Base-by-base conservation (phyloP, 1,284 basidiomycete species). In the Ganoderma sp. region DNA sequence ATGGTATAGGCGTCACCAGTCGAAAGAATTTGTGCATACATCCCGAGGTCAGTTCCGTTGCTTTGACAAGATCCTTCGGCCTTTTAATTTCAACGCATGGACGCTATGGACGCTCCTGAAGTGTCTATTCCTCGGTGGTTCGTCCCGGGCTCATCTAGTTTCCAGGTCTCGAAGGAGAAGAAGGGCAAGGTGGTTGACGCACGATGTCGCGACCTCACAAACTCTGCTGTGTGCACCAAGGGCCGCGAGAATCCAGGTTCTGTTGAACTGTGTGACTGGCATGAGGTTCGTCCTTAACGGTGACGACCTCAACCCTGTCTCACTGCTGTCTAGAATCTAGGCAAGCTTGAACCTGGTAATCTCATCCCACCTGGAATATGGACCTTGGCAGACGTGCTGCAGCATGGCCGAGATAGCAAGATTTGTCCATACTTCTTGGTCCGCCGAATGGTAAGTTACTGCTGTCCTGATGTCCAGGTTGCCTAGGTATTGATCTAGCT, bases 121-220 rank as follows among this genome's bases (percentile, higher is more conserved):
- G 12, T 3, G 12, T 14, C 14, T 58, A 10, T 59, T 41, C 5
- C 34, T 41, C 5, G 58, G 7, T 7, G 37, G 7, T 7, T 59
- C 14, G 19, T 59, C 25, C 28, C 14, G 14, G 15, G 22, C 42
- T 61, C 22, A 58, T 43, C 22, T 7, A 9, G 22, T 56, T 39
- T 42, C n/a, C 32, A 96, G 94, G 93, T 97, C 2, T 91, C 93
- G 54, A 96, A 94, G 77, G 97, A 99, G 84, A 98, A 99, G 84
- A 99, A 99, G 79, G 98, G 98, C 14, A 97, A 95, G 76, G 90
- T 98, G 0, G 97, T 99, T 52, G 98, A 99, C 83, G 97, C 97
- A 25, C 87, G 95, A 68, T 99, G 98, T 84, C 86, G 98, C 67
- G 98, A 99, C 79, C 85, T 99, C 71, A 99, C 98, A 10, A 96